Percentiles rank a stretch among this genome's conserved stretches.
phyloP scores from a whole-genome alignment of 306 rosid genomes.

The Myrica gale region DNA sequence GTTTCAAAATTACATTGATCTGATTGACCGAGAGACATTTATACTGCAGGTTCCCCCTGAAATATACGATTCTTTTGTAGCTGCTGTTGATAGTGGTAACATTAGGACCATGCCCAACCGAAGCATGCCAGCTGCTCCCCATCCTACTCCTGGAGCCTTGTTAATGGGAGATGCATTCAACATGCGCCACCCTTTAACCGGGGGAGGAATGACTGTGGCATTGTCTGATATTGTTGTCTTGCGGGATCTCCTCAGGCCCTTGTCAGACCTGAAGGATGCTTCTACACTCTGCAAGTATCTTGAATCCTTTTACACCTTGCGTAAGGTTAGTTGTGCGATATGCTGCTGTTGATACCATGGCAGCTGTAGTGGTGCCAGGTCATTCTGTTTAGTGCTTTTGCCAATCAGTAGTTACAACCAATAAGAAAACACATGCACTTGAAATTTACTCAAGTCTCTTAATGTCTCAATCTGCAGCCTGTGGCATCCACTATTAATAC shows the following conservation, averaged over 20 bases:
- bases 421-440: neutral
- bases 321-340: conserved; percentile 50
- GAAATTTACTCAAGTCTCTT: neutral
- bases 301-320: conserved; percentile 81
- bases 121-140: conserved; percentile 95
- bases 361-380: too few species aligned
- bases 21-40: conserved; percentile 25
- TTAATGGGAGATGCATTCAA: conserved; percentile 97
- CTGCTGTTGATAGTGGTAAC: conserved; percentile 78
- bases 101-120: conserved; percentile 94
- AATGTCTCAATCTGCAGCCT: conserved; percentile 55
- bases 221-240: conserved; percentile 86
- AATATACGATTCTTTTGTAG: conserved; percentile 65
- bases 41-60: conserved; percentile 68
- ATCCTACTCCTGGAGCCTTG: conserved; percentile 90
- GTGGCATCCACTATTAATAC: conserved; percentile 98
- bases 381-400: neutral
- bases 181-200: conserved; percentile 97
- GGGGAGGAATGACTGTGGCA: conserved; percentile 97
- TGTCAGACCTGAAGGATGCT: conserved; percentile 69
- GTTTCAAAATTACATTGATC: neutral
- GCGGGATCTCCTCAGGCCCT: conserved; percentile 80
- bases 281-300: conserved; percentile 79
- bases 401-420: neutral
- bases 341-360: neutral